A percentile compares a stretch with the other conserved stretches of the same genome.
Evolutionary conservation across 2,329 filamentous ascomycete species (phyloP).

Genomic region (Aspergillus glaucus): DNA sequence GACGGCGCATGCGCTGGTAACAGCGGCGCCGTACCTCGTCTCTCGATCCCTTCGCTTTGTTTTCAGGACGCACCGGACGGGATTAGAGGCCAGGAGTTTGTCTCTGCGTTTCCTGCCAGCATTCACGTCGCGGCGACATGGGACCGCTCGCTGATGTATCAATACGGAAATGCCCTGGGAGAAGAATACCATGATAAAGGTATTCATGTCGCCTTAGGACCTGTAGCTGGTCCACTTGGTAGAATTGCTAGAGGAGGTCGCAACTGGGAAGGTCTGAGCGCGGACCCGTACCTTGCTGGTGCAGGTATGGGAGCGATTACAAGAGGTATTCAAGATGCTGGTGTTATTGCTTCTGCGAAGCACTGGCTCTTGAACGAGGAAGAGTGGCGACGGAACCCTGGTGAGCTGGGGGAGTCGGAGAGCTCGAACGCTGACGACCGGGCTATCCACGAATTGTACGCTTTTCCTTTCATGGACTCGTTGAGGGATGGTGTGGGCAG

Average conservation of each 20-base stretch:
- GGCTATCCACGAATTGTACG: slow-evolving; percentile 68
- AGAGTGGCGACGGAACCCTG: slow-evolving; percentile 4
- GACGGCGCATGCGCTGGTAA: slow-evolving; percentile 24
- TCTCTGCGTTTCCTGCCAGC: slow-evolving; percentile 67
- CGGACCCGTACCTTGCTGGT: slow-evolving; percentile 42
- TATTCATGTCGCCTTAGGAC: slow-evolving; percentile 40
- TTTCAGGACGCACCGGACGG: slow-evolving; percentile 39
- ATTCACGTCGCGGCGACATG: slow-evolving; percentile 62
- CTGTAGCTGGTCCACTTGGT: slow-evolving; percentile 39
- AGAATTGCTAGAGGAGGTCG: slow-evolving; percentile 16
- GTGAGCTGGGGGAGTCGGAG: not conserved
- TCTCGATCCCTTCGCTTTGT: slow-evolving; percentile 24
- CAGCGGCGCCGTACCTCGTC: slow-evolving; percentile 21
- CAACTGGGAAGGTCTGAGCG: slow-evolving; percentile 39
- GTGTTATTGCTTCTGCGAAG: slow-evolving; percentile 18
- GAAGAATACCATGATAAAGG: slow-evolving; percentile 40
- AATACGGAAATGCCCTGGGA: slow-evolving; percentile 49
- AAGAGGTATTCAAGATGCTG: slow-evolving; percentile 54
- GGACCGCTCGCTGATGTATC: slow-evolving; percentile 51
- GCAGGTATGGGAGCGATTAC: slow-evolving; percentile 38
- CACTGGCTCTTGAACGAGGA: slow-evolving; percentile 61
- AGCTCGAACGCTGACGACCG: slow-evolving; percentile 60
- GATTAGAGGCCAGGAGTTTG: slow-evolving; percentile 62
- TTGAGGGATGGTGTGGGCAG: slow-evolving; percentile 57
- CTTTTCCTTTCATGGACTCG: slow-evolving; percentile 72